phyloP scores from a whole-genome alignment of 1,139 yeast genomes.

The Scheffersomyces lignicola region DNA sequence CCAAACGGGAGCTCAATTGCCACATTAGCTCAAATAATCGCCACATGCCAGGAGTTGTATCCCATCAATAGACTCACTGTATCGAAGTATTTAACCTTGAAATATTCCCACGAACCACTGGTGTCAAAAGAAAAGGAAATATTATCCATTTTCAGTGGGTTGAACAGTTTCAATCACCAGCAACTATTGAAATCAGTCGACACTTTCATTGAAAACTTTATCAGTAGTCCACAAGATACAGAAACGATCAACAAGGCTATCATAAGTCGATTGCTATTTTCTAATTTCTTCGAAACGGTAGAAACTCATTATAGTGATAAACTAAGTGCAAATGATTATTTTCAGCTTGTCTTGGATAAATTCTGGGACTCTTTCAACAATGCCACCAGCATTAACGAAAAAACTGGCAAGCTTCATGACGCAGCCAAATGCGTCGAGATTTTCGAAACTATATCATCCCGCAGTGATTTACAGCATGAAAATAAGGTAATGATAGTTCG shows the following conservation, averaged over 20 bases:
- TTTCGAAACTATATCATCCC: conserved; percentile 22
- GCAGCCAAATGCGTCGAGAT: conserved; percentile 42
- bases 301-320: conserved; percentile 17
- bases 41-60: conserved; percentile 42
- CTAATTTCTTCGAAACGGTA: conserved; percentile 36
- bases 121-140: conserved; percentile 26
- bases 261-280: conserved; percentile 38
- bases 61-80: conserved; percentile 44
- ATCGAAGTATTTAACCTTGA: conserved; percentile 31
- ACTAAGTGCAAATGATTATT: conserved; percentile 16
- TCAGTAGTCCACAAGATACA: conserved; percentile 19
- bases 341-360: conserved; percentile 28
- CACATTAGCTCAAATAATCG: conserved; percentile 26
- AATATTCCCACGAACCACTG: conserved; percentile 19
- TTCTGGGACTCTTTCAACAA: conserved; percentile 57
- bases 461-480: conserved; percentile 10
- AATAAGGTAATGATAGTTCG: conserved; percentile 19
- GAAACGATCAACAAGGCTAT: conserved; percentile 32
- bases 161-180: conserved; percentile 34
- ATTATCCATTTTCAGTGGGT: conserved; percentile 27
- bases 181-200: conserved; percentile 24
- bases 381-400: conserved; percentile 51
- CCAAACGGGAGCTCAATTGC: conserved; percentile 23
- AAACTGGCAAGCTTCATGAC: conserved; percentile 45
- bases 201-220: conserved; percentile 27